These are phyloP conservation scores for Hibiscus syriacus DNA, from an alignment of 345 rosid species.

Conservation along the genomic window DNA sequence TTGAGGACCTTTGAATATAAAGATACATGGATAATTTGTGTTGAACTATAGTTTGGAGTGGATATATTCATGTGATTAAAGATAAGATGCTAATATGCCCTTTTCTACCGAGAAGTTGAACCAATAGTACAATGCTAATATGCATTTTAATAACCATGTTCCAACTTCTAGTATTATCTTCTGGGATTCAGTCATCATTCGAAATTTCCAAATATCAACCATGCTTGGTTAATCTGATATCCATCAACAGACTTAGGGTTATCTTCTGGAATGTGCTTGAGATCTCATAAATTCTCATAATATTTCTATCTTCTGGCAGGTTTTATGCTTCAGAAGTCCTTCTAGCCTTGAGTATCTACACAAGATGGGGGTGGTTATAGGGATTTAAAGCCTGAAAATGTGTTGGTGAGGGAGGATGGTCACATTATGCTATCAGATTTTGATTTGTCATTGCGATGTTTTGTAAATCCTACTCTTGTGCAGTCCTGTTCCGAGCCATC, in stretches of 20 bases:
- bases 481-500: conserved; percentile 31
- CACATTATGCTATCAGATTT: conserved; percentile 69
- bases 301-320: conserved; percentile 25
- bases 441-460: conserved; percentile 52
- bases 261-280: too few species aligned
- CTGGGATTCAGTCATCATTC: too few species aligned
- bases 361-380: conserved; percentile 72
- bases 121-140: too few species aligned
- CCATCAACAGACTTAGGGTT: too few species aligned
- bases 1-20: neutral
- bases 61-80: too few species aligned
- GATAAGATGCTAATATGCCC: too few species aligned
- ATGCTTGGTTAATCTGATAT: too few species aligned
- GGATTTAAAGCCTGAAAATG: conserved; percentile 68
- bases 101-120: too few species aligned
- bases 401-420: conserved; percentile 61
- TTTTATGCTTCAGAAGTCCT: conserved; percentile 67
- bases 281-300: too few species aligned
- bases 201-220: too few species aligned
- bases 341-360: conserved; percentile 63
- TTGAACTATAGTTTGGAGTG: neutral
- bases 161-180: too few species aligned
- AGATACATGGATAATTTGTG: neutral
- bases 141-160: too few species aligned
- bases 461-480: conserved; percentile 64